Conservation (phyloP, 179 eudicot genomes). For the Nepenthes alata region DNA sequence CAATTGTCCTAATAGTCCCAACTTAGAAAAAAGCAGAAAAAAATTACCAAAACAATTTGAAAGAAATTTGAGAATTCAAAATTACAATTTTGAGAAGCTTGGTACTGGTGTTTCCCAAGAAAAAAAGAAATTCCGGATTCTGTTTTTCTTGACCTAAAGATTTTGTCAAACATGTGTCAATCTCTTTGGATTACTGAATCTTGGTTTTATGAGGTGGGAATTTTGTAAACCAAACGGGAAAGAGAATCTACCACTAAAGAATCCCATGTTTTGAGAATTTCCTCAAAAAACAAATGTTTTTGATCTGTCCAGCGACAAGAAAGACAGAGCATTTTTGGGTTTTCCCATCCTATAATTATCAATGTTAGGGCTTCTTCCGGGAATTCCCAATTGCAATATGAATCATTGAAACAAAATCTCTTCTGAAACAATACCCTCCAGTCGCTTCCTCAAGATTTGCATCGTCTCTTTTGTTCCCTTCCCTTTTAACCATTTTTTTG, state of each 20-base stretch:
- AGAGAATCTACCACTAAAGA: constrained; percentile 30
- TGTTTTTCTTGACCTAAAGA: too few relatives aligned
- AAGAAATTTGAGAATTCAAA: too few relatives aligned
- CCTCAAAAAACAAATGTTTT: neutral
- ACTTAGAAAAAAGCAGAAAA: too few relatives aligned
- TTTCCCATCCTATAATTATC: too few relatives aligned
- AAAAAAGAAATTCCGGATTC: too few relatives aligned
- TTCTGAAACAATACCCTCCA: constrained; percentile 33
- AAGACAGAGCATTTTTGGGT: too few relatives aligned
- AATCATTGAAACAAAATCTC: constrained; percentile 69
- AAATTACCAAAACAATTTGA: too few relatives aligned
- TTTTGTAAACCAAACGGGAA: constrained; percentile 36
- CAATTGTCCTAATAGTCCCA: too few relatives aligned
- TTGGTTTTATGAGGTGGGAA: constrained; percentile 25
- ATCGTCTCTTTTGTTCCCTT: neutral
- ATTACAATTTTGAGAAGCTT: too few relatives aligned
- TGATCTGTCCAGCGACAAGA: constrained; percentile 4
- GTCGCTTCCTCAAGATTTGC: constrained; percentile 13
- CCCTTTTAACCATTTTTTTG: constrained; percentile 5
- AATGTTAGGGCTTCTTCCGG: constrained; percentile 6
- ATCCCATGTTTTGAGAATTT: constrained; percentile 5
- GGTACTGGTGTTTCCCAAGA: too few relatives aligned
- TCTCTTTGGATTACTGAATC: neutral
- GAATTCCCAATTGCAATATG: constrained; percentile 12
- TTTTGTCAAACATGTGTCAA: neutral